Conservation (phyloP, 495 filamentous ascomycete species). For the Penicillium taxi region DNA sequence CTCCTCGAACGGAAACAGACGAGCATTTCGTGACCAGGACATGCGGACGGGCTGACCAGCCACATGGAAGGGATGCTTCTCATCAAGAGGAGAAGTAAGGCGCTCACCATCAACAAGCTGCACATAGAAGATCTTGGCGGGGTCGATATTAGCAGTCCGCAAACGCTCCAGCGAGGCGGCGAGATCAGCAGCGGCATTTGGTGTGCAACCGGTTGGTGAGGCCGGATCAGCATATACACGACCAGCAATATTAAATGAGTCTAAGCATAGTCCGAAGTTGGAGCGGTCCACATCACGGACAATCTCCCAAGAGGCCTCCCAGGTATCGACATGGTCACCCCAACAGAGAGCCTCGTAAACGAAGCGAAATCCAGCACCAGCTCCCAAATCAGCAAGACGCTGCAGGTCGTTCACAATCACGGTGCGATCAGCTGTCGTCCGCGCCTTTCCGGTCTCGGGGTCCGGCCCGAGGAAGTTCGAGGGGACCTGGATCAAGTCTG, state of each 20-base stretch:
- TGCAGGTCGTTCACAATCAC: conserved; percentile 58
- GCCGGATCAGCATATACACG: conserved; percentile 67
- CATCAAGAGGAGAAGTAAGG: conserved; percentile 49
- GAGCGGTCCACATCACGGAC: conserved; percentile 54
- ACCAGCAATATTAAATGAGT: conserved; percentile 75
- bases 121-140: conserved; percentile 67
- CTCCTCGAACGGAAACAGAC: conserved; percentile 68
- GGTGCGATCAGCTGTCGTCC: conserved; percentile 46
- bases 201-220: conserved; percentile 40
- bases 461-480: conserved; percentile 60
- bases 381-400: conserved; percentile 58
- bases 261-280: conserved; percentile 73
- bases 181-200: conserved; percentile 52
- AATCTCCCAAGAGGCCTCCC: conserved; percentile 68
- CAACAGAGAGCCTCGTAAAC: conserved; percentile 73
- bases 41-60: conserved; percentile 57
- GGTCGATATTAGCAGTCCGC: conserved; percentile 44
- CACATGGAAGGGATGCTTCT: conserved; percentile 57
- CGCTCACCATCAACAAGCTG: conserved; percentile 73
- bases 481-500: conserved; percentile 67
- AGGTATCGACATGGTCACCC: conserved; percentile 64
- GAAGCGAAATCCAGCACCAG: conserved; percentile 48
- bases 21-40: conserved; percentile 74
- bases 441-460: conserved; percentile 18
- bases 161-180: conserved; percentile 50